Conservation (phyloP, 805 yeast genomes). For the Candida argentea region DNA sequence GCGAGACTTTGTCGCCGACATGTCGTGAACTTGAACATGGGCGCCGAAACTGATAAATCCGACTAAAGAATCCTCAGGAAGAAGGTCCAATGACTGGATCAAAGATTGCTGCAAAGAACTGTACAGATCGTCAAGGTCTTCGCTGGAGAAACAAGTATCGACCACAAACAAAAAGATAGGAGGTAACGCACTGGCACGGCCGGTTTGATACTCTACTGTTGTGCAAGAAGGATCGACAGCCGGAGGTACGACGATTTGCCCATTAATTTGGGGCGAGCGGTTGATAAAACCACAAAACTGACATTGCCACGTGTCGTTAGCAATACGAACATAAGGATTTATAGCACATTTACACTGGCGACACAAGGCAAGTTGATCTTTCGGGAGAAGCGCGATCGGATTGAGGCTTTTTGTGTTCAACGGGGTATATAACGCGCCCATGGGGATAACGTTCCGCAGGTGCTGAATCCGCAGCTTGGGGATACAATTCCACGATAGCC, state of each 20-base stretch:
- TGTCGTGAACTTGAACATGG: conserved; percentile 48
- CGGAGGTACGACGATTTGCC: conserved; percentile 15
- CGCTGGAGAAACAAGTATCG: conserved; percentile 45
- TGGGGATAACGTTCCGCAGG: conserved; percentile 41
- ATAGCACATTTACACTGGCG: conserved; percentile 44
- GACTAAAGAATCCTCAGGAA: conserved; percentile 47
- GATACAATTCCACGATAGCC: conserved; percentile 63
- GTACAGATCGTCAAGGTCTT: conserved; percentile 33
- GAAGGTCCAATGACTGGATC: conserved; percentile 30
- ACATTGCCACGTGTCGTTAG: conserved; percentile 41
- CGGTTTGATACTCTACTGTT: conserved; percentile 43
- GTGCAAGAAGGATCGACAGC: conserved; percentile 30
- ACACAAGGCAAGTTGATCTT: conserved; percentile 36
- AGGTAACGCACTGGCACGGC: conserved; percentile 29
- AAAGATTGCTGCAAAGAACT: conserved; percentile 42
- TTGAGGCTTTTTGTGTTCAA: conserved; percentile 36
- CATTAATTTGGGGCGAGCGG: conserved; percentile 15
- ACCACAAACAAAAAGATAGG: conserved; percentile 45
- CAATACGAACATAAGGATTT: conserved; percentile 39
- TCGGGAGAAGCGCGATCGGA: conserved; percentile 18
- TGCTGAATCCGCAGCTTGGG: conserved; percentile 48
- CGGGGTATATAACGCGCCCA: conserved; percentile 52
- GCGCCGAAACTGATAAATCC: conserved; percentile 54
- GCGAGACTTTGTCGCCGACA: conserved; percentile 18
- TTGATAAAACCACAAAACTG: conserved; percentile 45